These are phyloP conservation scores for Insectozyma bohioensis DNA, from an alignment of 1,139 yeast species.

Conservation along the genomic window DNA sequence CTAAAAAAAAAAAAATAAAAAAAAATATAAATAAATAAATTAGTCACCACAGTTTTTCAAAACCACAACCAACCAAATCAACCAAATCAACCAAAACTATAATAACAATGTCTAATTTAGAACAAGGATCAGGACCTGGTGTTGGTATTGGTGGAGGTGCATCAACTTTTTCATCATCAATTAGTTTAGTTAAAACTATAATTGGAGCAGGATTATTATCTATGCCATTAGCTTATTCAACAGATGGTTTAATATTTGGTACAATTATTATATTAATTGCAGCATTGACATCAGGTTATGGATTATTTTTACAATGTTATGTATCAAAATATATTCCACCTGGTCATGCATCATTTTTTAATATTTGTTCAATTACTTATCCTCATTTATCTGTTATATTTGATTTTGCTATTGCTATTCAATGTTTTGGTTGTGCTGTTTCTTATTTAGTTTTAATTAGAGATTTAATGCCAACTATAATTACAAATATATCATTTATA, in stretches of 20 bases:
- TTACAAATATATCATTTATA: constrained; percentile 24
- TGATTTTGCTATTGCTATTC: constrained; percentile 84
- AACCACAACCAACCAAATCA: too few species aligned
- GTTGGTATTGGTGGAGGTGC: constrained; percentile 24
- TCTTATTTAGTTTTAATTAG: constrained; percentile 48
- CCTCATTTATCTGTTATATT: constrained; percentile 81
- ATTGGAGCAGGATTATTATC: constrained; percentile 93
- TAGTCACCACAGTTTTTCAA: too few species aligned
- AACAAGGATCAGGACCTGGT: too few species aligned
- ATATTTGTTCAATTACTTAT: constrained; percentile 78
- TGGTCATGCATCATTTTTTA: constrained; percentile 84
- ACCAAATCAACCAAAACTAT: too few species aligned
- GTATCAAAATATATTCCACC: constrained; percentile 67
- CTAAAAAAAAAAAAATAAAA: too few species aligned
- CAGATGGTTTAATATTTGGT: constrained; percentile 83
- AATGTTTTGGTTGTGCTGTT: constrained; percentile 59
- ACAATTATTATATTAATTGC: constrained; percentile 63
- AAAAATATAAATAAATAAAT: too few species aligned
- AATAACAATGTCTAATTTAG: constrained; percentile 5
- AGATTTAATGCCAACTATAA: constrained; percentile 45
- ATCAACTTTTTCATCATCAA: constrained; percentile 47
- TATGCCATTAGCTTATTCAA: constrained; percentile 82
- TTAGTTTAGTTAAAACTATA: constrained; percentile 69
- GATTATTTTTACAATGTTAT: constrained; percentile 76
- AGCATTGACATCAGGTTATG: constrained; percentile 76